Base-by-base conservation (phyloP, 1,139 yeast species). In the Saccharomyces hybrid region DNA sequence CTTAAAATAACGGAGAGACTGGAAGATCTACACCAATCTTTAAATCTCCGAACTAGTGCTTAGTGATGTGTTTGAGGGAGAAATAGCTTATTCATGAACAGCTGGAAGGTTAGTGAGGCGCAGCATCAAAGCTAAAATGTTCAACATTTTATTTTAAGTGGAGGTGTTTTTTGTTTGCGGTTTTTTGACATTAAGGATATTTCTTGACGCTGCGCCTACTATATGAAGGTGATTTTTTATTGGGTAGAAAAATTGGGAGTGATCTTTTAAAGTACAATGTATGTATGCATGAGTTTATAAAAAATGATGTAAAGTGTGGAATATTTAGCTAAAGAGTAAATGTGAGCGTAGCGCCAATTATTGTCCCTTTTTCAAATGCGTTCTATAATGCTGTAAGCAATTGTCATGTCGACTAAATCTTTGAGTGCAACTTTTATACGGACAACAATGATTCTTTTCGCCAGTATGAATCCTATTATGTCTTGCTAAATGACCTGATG, bases 391-490 rank as follows among this genome's bases (percentile, higher is more conserved):
- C 69, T 90, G 97, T 85, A 88, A 86, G 71, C 97, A 89, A 69
- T 90, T 90, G 70, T 90, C 97, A 69, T 89, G 96, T 65, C 97
- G 79, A 50, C 96, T 90, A 69, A 90, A 90, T 52, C 90, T 74
- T 26, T 96, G 95, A 13, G 77, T 82, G 71, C 97, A 90, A 11
- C 86, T 84, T 25, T 86, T 86, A 73, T 80, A 82, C 0, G 96
- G 96, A 70, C 97, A 90, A 20, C 76, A 74, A 69, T 88, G 95
- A 63, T 87, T 88, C 64, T 91, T 80, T 63, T 89, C 97, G 25
- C 97, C 97, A 0, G 97, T 89, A 69, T 90, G 97, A 50, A 89
- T 89, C 55, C 96, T 75, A 65, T 86, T 82, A 70, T 89, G 97
- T 62, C 97, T 78, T n/a, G 95, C 91, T 58, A 90, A 76, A 70